phyloP scores from a whole-genome alignment of 192 early-diverging fungal species.

The Diversispora epigaea region DNA sequence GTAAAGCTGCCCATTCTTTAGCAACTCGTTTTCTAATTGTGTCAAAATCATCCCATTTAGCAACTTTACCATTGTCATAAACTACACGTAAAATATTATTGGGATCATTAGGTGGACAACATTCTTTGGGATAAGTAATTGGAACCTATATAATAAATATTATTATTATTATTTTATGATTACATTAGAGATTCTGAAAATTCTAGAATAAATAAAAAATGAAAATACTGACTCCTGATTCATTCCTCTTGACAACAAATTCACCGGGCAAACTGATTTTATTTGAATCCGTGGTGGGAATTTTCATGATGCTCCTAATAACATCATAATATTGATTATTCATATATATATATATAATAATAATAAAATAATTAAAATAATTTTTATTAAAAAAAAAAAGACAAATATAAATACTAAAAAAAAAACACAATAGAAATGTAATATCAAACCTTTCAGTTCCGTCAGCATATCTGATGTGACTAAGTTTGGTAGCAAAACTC shows the following conservation, averaged over 20 bases:
- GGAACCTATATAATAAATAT: conserved; percentile 38
- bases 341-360: neutral
- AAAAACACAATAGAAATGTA: neutral
- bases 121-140: conserved; percentile 43
- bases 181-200: neutral
- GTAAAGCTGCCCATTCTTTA: conserved; percentile 57
- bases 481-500: conserved; percentile 85
- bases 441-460: conserved; percentile 50
- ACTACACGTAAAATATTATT: conserved; percentile 57
- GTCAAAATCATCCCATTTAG: conserved; percentile 62
- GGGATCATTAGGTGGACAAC: conserved; percentile 31
- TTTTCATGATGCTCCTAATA: conserved; percentile 81
- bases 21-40: conserved; percentile 55
- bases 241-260: conserved; percentile 50
- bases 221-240: conserved; percentile 35
- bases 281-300: conserved; percentile 66
- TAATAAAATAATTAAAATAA: conserved; percentile 1
- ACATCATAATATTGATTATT: neutral
- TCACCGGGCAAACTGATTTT: conserved; percentile 80
- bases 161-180: neutral
- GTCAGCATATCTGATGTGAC: conserved; percentile 63
- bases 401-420: neutral
- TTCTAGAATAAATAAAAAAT: conserved; percentile 6
- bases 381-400: neutral
- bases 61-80: conserved; percentile 63